Conservation (phyloP, 2,329 filamentous ascomycete species). For the Stagonosporopsis chrysanthemi region DNA sequence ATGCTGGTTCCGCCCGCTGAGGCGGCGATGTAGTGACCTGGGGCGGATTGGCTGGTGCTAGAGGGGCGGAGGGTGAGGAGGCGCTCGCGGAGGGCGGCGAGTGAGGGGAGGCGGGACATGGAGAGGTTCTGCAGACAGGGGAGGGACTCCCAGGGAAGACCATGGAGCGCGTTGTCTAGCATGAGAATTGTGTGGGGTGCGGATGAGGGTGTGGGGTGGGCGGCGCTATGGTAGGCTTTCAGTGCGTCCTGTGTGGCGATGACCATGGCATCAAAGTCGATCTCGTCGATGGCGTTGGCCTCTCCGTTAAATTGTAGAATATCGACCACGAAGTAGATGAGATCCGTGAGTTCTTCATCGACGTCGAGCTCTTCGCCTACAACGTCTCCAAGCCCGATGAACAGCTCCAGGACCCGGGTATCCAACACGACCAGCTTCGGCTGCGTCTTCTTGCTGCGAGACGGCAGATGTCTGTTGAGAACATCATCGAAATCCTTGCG, state of each 20-base stretch:
- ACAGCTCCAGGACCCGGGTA: conserved; percentile 79
- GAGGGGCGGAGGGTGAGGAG: conserved; percentile 64
- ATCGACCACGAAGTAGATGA: conserved; percentile 95
- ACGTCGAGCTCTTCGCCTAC: conserved; percentile 73
- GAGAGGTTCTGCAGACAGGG: conserved; percentile 81
- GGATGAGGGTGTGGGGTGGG: conserved; percentile 46
- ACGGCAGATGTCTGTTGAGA: conserved; percentile 85
- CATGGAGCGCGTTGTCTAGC: conserved; percentile 87
- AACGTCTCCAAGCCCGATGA: conserved; percentile 82
- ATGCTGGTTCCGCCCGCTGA: conserved; percentile 73
- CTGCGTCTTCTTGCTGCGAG: conserved; percentile 69
- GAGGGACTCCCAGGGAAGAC: conserved; percentile 95
- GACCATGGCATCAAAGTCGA: conserved; percentile 92
- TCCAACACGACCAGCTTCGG: conserved; percentile 63
- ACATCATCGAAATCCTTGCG: conserved; percentile 79
- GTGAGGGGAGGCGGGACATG: conserved; percentile 86
- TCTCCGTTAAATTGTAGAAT: conserved; percentile 97
- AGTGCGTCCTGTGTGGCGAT: conserved; percentile 88
- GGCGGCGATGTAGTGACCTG: conserved; percentile 59
- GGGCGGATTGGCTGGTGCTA: conserved; percentile 18
- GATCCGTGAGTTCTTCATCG: conserved; percentile 87
- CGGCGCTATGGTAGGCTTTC: conserved; percentile 72
- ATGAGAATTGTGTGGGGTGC: conserved; percentile 81
- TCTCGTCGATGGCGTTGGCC: conserved; percentile 94
- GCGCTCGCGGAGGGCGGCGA: conserved; percentile 80